Base-by-base conservation (phyloP, 352 stramenopile genomes). In the Phytophthora rubi region DNA sequence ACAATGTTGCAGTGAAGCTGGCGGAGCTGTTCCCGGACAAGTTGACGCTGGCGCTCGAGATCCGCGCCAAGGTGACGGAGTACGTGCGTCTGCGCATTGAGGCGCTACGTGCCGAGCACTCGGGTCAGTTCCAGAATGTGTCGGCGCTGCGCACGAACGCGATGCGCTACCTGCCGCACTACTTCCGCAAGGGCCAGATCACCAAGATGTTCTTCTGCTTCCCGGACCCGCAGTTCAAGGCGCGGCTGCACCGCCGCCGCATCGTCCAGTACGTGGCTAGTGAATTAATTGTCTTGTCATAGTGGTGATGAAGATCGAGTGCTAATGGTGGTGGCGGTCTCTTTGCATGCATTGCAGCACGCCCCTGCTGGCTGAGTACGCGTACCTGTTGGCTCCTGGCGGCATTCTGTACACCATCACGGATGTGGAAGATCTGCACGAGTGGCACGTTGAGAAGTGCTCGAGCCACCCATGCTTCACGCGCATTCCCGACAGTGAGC, bases 201-300 rank as follows among this genome's bases (percentile, higher is more conserved):
- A 77, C 88, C 16, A 99, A 99, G 80, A 90, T 99, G 48, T 99
- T 99, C 80, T 99, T 99, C 82, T 99, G 97, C 79, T 99, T 99
- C 81, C 97, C 98, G 51, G 98, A 99, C 81, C 98, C 98, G 33
- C 97, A 99, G 79, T 99, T 99, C 76, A 99, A 99, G 81, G 85
- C 90, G 62, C 98, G 98, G 73, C 99, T 99, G 80, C 96, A 99
- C 79, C 89, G 92, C 45, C 88, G 97, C 32, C 85, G 94, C 23
- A 98, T 98, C 60, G 87, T 98, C 53, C 92, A 85, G 88, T 93
- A 84, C 33, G 75, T 62, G 26, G 52, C 12, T 57, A 51, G n/a
- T n/a, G n/a, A n/a, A 47, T 47, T 0, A 8, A 1, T 21, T 48
- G 13, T 8, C 18, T 68, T 62, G 28, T 51, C 6, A 48, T 6